phyloP scores from a whole-genome alignment of 768 basidiomycete species.

The Aureoboletus auriporus region DNA sequence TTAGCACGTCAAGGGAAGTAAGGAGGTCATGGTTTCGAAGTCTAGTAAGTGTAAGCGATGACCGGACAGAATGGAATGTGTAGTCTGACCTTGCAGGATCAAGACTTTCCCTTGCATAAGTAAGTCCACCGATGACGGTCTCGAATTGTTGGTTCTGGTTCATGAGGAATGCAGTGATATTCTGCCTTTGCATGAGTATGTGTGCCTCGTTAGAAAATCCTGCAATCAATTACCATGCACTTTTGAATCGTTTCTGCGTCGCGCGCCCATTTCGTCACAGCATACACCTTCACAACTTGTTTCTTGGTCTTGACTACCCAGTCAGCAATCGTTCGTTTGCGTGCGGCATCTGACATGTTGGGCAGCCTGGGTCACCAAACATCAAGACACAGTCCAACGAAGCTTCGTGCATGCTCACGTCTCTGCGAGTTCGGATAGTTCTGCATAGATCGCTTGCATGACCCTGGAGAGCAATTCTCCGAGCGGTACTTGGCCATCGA shows the following conservation, averaged over 20 bases:
- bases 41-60: conserved; percentile 34
- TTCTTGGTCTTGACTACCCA: conserved; percentile 91
- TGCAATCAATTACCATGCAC: conserved; percentile 58
- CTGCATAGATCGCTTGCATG: conserved; percentile 76
- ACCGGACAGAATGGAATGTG: background rate
- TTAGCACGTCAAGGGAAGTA: conserved; percentile 86
- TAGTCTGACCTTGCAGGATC: conserved; percentile 68
- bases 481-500: conserved; percentile 70
- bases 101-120: conserved; percentile 62
- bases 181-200: conserved; percentile 40
- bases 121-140: conserved; percentile 57
- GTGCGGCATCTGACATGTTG: conserved; percentile 74
- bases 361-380: conserved; percentile 49
- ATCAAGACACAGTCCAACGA: conserved; percentile 3
- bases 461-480: conserved; percentile 74
- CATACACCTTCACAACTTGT: conserved; percentile 86
- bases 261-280: conserved; percentile 81
- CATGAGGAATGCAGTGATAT: conserved; percentile 84
- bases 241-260: conserved; percentile 83
- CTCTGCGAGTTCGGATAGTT: conserved; percentile 79
- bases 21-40: conserved; percentile 91
- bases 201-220: background rate
- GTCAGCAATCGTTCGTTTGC: conserved; percentile 79
- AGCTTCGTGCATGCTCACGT: conserved; percentile 49
- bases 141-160: conserved; percentile 84